Percentiles rank a stretch among this genome's conserved stretches.
Conservation (phyloP, 2,329 filamentous ascomycete species). For the Xylaria sp. region DNA sequence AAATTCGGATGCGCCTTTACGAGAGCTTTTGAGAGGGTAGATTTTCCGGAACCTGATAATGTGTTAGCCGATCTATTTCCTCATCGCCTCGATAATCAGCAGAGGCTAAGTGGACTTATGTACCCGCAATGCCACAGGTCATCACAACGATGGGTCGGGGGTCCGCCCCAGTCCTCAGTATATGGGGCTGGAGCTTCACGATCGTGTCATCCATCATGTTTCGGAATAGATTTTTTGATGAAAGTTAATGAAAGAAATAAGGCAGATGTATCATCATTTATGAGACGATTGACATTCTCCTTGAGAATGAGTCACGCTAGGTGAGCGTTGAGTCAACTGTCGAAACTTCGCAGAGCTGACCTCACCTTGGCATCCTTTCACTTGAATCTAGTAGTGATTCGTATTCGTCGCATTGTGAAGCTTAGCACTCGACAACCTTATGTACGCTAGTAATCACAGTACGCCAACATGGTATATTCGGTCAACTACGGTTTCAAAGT, state of each 20-base stretch:
- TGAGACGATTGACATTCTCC: not conserved
- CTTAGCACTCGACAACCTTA: not conserved
- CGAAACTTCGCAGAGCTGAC: not conserved
- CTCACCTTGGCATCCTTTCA: not conserved
- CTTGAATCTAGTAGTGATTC: not conserved
- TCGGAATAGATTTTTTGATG: not conserved
- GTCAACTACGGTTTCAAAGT: not conserved
- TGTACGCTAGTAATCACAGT: not conserved
- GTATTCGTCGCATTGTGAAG: conserved; percentile 2
- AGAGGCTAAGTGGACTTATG: not conserved
- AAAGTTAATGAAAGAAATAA: not conserved
- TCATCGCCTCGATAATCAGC: not conserved
- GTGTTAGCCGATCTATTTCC: not conserved
- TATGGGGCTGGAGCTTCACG: conserved; percentile 31
- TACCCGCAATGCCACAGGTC: conserved; percentile 50
- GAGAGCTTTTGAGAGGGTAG: conserved; percentile 47
- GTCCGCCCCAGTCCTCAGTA: conserved; percentile 32
- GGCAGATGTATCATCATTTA: not conserved
- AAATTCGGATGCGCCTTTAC: conserved; percentile 41
- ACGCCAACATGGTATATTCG: not conserved
- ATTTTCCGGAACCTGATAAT: conserved; percentile 46
- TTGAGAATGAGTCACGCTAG: conserved; percentile 19
- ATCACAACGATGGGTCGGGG: conserved; percentile 46
- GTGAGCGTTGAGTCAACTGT: conserved; percentile 18
- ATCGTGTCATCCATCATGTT: conserved; percentile 51